These are phyloP conservation scores for Rachicladosporium sp. DNA, from an alignment of 2,329 filamentous ascomycete genomes.

Conservation along the genomic window DNA sequence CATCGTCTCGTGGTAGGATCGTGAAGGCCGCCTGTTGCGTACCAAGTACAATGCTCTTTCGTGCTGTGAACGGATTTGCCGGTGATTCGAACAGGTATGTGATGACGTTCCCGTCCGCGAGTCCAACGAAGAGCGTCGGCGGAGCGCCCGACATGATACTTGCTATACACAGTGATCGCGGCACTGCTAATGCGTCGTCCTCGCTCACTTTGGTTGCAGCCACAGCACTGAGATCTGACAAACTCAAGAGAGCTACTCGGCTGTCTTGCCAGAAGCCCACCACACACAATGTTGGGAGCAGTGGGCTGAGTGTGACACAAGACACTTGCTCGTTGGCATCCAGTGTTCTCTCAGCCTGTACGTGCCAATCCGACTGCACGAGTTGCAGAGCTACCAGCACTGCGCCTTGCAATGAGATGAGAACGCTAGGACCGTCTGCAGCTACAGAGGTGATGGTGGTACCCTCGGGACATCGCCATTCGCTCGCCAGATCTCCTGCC, in stretches of 20 bases:
- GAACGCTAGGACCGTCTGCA: conserved; percentile 54
- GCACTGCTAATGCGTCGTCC: conserved; percentile 61
- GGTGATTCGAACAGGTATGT: conserved; percentile 60
- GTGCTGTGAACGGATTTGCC: conserved; percentile 53
- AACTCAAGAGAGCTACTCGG: conserved; percentile 59
- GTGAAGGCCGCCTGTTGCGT: conserved; percentile 76
- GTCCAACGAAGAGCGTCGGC: conserved; percentile 73
- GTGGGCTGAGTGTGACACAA: conserved; percentile 62
- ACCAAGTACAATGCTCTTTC: conserved; percentile 74
- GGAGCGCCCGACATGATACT: conserved; percentile 56
- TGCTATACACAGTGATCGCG: conserved; percentile 67
- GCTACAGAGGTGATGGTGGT: conserved; percentile 65
- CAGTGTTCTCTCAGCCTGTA: conserved; percentile 49
- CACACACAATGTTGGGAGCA: conserved; percentile 58
- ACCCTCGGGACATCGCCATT: conserved; percentile 43
- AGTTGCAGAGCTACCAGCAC: conserved; percentile 58
- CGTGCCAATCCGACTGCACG: conserved; percentile 40
- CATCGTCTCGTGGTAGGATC: conserved; percentile 53
- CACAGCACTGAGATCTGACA: conserved; percentile 53
- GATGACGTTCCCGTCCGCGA: conserved; percentile 84
- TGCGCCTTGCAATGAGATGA: conserved; percentile 68
- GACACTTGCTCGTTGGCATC: conserved; percentile 64
- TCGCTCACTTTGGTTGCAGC: conserved; percentile 45
- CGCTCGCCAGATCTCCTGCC: conserved; percentile 39
- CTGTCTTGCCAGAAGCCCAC: conserved; percentile 83